phyloP scores from a whole-genome alignment of 164 flowering plant genomes.

The Magnolia officinalis region DNA sequence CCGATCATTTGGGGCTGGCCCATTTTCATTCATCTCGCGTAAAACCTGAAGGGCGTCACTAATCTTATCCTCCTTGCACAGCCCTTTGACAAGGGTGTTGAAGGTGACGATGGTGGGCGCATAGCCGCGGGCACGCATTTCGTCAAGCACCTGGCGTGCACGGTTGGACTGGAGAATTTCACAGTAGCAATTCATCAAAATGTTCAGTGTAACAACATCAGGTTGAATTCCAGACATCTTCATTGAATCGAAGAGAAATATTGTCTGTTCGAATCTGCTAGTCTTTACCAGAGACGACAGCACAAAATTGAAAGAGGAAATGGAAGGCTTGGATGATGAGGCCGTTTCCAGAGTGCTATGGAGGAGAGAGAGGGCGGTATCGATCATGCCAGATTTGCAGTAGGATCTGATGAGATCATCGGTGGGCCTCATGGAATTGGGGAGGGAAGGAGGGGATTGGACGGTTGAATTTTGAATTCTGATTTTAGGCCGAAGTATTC shows the following conservation, averaged over 20 bases:
- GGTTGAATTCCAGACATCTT: slow-evolving; percentile 5
- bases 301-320: slow-evolving; percentile 4
- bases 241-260: slow-evolving; percentile 10
- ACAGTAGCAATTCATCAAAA: slow-evolving; percentile 22
- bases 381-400: background rate
- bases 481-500: background rate
- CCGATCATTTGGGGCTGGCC: slow-evolving; percentile 20
- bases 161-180: slow-evolving; percentile 7
- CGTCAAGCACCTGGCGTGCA: slow-evolving; percentile 16
- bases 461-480: background rate
- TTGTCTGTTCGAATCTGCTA: slow-evolving; percentile 7
- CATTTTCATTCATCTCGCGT: slow-evolving; percentile 8
- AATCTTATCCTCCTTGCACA: slow-evolving; percentile 18
- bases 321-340: background rate
- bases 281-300: slow-evolving; percentile 13
- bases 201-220: slow-evolving; percentile 16
- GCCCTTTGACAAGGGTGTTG: slow-evolving; percentile 28
- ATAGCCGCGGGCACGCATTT: slow-evolving; percentile 7
- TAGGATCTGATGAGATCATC: background rate
- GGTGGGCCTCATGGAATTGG: background rate
- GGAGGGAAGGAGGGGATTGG: background rate
- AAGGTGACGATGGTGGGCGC: slow-evolving; percentile 19
- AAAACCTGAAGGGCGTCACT: slow-evolving; percentile 22
- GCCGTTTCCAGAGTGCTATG: background rate
- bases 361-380: background rate